Evolutionary conservation across 306 rosid species (phyloP), one percentile per base, ranked within the genome.

Genomic region (Leucaena leucocephala): DNA sequence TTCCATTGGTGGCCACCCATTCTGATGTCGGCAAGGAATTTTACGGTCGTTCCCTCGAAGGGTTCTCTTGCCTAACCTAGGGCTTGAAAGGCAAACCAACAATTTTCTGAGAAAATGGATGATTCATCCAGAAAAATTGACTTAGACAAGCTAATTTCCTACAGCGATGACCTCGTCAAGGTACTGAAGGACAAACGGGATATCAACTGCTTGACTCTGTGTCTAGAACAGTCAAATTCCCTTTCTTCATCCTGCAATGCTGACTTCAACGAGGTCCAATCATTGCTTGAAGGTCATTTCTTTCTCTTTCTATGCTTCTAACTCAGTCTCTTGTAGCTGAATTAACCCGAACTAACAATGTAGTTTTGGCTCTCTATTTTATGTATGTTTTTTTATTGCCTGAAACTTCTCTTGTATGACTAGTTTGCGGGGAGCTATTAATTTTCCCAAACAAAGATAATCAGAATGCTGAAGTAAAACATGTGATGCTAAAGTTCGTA

Each of bases 81-180:
- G 62, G 27, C 33, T 55, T 55, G 33, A 19, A 55, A 19, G 12
- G 48, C 5, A 9, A 10, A 12, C 38, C n/a, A 44, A 2, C 17
- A 5, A 6, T 15, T 27, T 45, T 68, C 55, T 14, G 27, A 46
- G 38, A 57, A 19, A 86, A 91, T 90, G 97, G 94, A 50, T 4
- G 89, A 81, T 83, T 57, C 76, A 36, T 81, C 89, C 1, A 48
- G 44, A 73, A 88, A 82, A 70, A 62, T 84, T 34, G 89, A 89
- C 52, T 46, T 80, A 4, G 88, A 85, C 67, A 50, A 79, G 86
- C 46, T 88, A 27, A 73, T 90, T 21, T 86, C 92, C 13, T 85
- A 57, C 84, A 40, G 87, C 67, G 81, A 89, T 52, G 98, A 93
- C 79, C 87, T 95, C 33, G 79, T 93, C 12, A 65, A 50, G 57